Percentiles rank a stretch among this genome's conserved stretches.
Evolutionary conservation across 2,329 filamentous ascomycete species (phyloP).

Genomic region (Aspergillus novoparasiticus): DNA sequence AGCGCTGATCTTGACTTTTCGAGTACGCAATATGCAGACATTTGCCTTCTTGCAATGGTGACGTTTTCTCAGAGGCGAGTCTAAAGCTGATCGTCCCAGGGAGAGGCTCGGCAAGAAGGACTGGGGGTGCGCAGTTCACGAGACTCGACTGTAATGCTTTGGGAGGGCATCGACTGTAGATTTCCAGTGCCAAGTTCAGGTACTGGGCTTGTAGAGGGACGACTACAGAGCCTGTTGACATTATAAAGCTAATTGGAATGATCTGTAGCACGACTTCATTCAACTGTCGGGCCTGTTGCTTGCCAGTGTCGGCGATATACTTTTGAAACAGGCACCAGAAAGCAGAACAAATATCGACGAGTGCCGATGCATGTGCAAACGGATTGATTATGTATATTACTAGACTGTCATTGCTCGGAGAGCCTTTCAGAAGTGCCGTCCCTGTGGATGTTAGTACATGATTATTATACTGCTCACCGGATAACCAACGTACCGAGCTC

Average conservation of each 20-base stretch:
- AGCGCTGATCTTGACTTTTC: slow-evolving; percentile 56
- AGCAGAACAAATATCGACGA: slow-evolving; percentile 57
- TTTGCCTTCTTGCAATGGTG: slow-evolving; percentile 59
- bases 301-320: slow-evolving; percentile 47
- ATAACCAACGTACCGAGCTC: slow-evolving; percentile 36
- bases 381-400: slow-evolving; percentile 64
- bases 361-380: slow-evolving; percentile 49
- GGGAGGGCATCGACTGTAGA: slow-evolving; percentile 61
- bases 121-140: slow-evolving; percentile 54
- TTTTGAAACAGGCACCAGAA: slow-evolving; percentile 61
- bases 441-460: slow-evolving; percentile 31
- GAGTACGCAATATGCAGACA: slow-evolving; percentile 63
- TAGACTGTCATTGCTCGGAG: slow-evolving; percentile 44
- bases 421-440: slow-evolving; percentile 35
- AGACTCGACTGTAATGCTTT: slow-evolving; percentile 36
- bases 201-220: slow-evolving; percentile 54
- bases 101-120: slow-evolving; percentile 56
- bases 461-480: neutral
- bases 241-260: slow-evolving; percentile 58
- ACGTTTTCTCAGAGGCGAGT: slow-evolving; percentile 54
- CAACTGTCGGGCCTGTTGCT: slow-evolving; percentile 31
- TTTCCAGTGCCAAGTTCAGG: slow-evolving; percentile 55
- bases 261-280: slow-evolving; percentile 61
- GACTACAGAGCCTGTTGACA: slow-evolving; percentile 54
- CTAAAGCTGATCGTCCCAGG: slow-evolving; percentile 59